Percentiles rank a stretch among this genome's conserved stretches.
Conservation (phyloP, 371 early-diverging fungal species). For the Lichtheimia corymbifera region DNA sequence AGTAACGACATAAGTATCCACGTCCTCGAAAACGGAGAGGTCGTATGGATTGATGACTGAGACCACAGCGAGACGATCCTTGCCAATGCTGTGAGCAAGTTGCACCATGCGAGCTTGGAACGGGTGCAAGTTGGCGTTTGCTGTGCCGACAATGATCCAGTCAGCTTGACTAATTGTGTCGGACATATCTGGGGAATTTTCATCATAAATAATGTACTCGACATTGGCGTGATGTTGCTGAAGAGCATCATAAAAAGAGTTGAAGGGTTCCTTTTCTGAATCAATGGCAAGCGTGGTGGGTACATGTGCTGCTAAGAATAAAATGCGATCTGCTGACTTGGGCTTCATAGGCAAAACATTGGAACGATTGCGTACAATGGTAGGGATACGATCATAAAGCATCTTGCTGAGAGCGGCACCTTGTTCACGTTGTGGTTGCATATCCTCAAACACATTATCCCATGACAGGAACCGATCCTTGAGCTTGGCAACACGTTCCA, state of each 20-base stretch:
- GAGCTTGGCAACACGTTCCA: constrained; percentile 33
- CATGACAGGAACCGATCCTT: constrained; percentile 41
- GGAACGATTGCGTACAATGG: constrained; percentile 32
- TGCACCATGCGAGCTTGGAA: constrained; percentile 44
- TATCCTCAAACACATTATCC: constrained; percentile 22
- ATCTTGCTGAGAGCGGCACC: constrained; percentile 22
- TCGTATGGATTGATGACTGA: constrained; percentile 54
- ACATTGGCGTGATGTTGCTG: constrained; percentile 29
- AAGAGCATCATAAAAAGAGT: constrained; percentile 33
- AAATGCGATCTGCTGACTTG: constrained; percentile 15
- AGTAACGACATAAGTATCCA: constrained; percentile 43
- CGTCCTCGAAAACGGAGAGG: constrained; percentile 36
- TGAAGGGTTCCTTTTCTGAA: constrained; percentile 47
- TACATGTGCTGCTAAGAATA: constrained; percentile 47
- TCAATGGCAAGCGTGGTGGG: constrained; percentile 48
- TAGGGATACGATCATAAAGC: constrained; percentile 41
- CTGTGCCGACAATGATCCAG: constrained; percentile 45
- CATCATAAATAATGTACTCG: constrained; percentile 33
- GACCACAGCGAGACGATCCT: constrained; percentile 27
- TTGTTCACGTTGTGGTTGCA: background rate
- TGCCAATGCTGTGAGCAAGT: constrained; percentile 20
- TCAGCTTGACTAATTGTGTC: constrained; percentile 24
- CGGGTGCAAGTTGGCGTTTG: constrained; percentile 45
- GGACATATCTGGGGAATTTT: constrained; percentile 14
- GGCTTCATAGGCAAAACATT: constrained; percentile 29